Evolutionary conservation across 371 early-diverging fungal genomes (phyloP), one percentile per base, ranked within the genome.

Genomic region (Mortierella sp.): DNA sequence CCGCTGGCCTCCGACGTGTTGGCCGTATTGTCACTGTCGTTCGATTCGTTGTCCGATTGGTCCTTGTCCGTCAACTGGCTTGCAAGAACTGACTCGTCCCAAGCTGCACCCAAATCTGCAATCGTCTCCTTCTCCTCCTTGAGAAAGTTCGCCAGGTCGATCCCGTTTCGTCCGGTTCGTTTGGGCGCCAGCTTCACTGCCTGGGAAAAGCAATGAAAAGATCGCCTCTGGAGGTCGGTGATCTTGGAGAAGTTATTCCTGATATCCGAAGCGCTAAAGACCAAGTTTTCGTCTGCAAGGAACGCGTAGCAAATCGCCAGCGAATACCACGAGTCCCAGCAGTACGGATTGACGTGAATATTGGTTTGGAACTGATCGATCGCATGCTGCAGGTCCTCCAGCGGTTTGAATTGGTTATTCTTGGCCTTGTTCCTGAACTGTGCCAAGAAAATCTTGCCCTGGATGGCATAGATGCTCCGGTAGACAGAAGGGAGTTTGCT

Each of bases 251-350:
- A 87, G 63, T 89, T 88, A 1, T 79, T 81, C 26, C 70, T 77
- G 61, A 95, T 91, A 47, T 93, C 91, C 11, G 80, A 79, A 0
- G 95, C 94, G 75, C 89, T 93, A 89, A 92, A 93, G 10, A 87
- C 87, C 47, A 95, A 71, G 41, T 90, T 89, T 74, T 94, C 94
- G 48, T 93, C 91, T 13, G 93, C 90, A 39, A 92, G 70, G 29
- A 87, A 85, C 66, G 88, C 85, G 71, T 88, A 92, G 45, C 90
- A 91, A 13, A 79, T 74, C 10, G 90, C 95, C 14, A 94, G 80
- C 48, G 90, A 90, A 66, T 90, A 86, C 95, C 95, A 95, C 1
- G 89, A 90, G 55, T 89, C 87, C 55, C 86, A 84, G 67, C 90
- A 88, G 43, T 86, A 68, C 5, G 94, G 94, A 71, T 92, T 91